Percentiles rank a stretch among this genome's conserved stretches.
Conservation (phyloP, 345 rosid genomes). For the Citrus mangshanensis region DNA sequence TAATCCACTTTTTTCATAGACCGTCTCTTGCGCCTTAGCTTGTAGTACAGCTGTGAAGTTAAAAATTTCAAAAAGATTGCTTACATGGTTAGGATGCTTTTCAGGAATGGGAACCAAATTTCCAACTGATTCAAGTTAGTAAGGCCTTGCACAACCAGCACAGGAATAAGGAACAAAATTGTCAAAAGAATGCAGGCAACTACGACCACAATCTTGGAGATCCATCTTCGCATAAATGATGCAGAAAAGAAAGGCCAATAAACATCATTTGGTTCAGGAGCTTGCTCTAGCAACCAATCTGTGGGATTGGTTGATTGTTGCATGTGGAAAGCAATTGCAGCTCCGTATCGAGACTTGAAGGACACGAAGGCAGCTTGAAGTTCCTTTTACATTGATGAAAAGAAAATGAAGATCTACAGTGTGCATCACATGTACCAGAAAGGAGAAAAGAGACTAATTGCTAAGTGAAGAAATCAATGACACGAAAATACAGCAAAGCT, state of each 20-base stretch:
- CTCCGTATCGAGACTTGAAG: conserved; percentile 83
- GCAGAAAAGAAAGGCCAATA: conserved; percentile 96
- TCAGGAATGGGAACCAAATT: conserved; percentile 71
- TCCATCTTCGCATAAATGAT: conserved; percentile 81
- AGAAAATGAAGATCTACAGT: conserved; percentile 18
- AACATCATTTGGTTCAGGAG: conserved; percentile 85
- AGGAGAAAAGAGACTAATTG: background rate
- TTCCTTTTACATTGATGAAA: conserved; percentile 48
- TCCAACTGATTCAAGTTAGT: conserved; percentile 80
- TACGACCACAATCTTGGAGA: conserved; percentile 62
- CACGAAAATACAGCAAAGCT: background rate
- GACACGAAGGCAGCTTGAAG: conserved; percentile 95
- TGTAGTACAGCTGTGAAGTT: background rate
- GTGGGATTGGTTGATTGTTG: conserved; percentile 83
- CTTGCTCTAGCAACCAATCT: conserved; percentile 81
- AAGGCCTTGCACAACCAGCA: conserved; percentile 91
- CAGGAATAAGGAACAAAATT: conserved; percentile 81
- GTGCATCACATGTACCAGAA: background rate
- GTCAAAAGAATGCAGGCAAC: conserved; percentile 78
- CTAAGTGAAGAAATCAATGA: background rate
- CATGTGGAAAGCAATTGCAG: conserved; percentile 73
- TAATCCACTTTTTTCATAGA: background rate
- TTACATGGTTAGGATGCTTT: conserved; percentile 67
- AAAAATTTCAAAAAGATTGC: conserved; percentile 25
- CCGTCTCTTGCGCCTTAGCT: background rate